Evolutionary conservation across 2,329 filamentous ascomycete genomes (phyloP).

Genomic region (Penicillium sclerotigenum): DNA sequence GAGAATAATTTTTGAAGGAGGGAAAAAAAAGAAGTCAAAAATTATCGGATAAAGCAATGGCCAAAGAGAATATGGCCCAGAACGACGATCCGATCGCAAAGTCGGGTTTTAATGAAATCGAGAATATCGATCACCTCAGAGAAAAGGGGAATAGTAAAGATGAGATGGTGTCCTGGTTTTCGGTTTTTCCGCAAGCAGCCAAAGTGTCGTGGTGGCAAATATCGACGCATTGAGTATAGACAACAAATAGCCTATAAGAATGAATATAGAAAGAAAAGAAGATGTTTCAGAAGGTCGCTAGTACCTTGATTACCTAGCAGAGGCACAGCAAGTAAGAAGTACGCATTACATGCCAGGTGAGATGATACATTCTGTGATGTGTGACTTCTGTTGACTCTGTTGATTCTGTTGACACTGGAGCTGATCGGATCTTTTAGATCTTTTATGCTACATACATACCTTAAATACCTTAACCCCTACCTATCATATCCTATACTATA

Average conservation of each 20-base stretch:
- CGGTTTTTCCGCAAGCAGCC: conserved; percentile 27
- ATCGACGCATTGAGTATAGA: conserved; percentile 14
- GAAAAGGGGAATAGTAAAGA: neutral
- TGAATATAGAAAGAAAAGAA: neutral
- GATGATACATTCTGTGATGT: neutral
- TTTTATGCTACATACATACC: neutral
- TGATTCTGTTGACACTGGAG: too few relatives aligned
- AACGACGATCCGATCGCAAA: conserved; percentile 1
- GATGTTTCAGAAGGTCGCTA: neutral
- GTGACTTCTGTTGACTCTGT: neutral
- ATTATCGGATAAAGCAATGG: neutral
- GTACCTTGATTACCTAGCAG: neutral
- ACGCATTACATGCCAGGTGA: neutral
- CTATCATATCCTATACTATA: neutral
- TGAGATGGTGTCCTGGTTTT: too few relatives aligned
- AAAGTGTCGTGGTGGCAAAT: conserved; percentile 19
- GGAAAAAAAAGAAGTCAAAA: neutral
- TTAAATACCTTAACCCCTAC: too few relatives aligned
- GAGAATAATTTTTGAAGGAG: neutral
- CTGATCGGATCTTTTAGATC: neutral
- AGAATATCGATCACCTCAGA: neutral
- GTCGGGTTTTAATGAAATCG: neutral
- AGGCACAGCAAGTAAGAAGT: neutral
- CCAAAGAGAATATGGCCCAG: neutral
- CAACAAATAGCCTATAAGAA: conserved; percentile 4